These are phyloP conservation scores for Artemisia annua DNA, from an alignment of 129 eudicot genomes.

Conservation along the genomic window DNA sequence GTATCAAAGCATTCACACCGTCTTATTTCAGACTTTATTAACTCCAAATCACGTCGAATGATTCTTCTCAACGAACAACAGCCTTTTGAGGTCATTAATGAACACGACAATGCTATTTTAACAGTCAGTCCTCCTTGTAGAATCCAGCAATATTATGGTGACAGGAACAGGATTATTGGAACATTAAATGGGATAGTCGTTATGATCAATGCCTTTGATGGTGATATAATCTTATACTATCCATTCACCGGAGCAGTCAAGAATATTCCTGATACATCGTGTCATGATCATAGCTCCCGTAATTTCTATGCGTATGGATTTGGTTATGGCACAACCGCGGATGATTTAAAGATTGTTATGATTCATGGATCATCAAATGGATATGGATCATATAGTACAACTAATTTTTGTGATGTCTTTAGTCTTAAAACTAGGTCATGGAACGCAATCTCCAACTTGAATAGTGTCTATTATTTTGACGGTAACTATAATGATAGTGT, in stretches of 20 bases:
- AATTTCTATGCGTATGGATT: not conserved
- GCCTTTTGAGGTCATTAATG: not conserved
- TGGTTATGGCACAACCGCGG: not conserved
- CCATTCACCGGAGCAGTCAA: not conserved
- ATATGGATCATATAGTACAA: too few species aligned
- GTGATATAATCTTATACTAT: not conserved
- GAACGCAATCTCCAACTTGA: not conserved
- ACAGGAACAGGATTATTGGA: not conserved
- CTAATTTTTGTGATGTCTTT: not conserved
- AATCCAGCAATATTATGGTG: not conserved
- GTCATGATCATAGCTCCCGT: not conserved
- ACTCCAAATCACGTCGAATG: too few species aligned
- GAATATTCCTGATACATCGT: not conserved
- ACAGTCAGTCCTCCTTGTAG: not conserved
- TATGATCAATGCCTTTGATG: not conserved
- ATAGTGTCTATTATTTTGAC: not conserved
- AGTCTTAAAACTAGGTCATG: constrained; percentile 14
- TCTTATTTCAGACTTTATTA: not conserved
- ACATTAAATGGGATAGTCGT: not conserved
- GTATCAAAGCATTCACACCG: not conserved
- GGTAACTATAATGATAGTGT: not conserved
- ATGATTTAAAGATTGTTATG: not conserved
- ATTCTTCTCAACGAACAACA: not conserved
- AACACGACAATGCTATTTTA: not conserved
- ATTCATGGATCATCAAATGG: not conserved